Conservation (phyloP, 78 protist genomes). For the Planoprotostelium fungivorum region DNA sequence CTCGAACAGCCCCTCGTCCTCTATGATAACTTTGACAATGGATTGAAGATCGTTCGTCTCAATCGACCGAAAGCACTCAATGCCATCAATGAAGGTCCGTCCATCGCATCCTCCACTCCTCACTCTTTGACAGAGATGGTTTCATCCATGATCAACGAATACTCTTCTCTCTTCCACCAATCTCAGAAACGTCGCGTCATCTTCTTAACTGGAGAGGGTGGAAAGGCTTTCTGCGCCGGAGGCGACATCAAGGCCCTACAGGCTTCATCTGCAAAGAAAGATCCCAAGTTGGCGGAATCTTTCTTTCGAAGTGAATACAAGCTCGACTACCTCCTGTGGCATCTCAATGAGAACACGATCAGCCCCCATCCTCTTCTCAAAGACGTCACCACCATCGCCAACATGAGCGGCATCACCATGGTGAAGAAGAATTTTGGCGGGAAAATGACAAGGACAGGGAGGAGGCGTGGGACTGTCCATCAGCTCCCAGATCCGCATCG, state of each 20-base stretch:
- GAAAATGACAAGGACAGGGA: conserved; percentile 47
- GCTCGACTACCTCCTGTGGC: conserved; percentile 54
- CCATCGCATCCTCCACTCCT: conserved; percentile 11
- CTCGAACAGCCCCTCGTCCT: neutral
- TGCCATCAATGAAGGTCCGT: conserved; percentile 59
- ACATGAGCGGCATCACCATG: neutral
- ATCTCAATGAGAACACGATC: neutral
- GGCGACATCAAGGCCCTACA: conserved; percentile 80
- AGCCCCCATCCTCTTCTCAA: neutral
- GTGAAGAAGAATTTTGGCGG: neutral
- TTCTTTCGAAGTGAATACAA: conserved; percentile 82
- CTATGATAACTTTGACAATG: neutral
- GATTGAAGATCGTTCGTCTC: conserved; percentile 7
- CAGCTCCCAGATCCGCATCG: conserved; percentile 71
- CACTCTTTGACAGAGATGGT: conserved; percentile 14
- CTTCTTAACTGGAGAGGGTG: conserved; percentile 80
- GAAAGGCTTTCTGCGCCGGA: conserved; percentile 88
- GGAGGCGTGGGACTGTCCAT: conserved; percentile 82
- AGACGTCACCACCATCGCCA: conserved; percentile 2
- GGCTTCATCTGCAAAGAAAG: conserved; percentile 5
- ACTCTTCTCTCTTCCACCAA: neutral
- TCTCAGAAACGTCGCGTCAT: neutral
- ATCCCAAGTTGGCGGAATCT: conserved; percentile 19
- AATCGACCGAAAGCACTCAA: conserved; percentile 79
- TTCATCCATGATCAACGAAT: conserved; percentile 6